Conservation (phyloP, 257 asterid species). For the Solanum tarapatanum region DNA sequence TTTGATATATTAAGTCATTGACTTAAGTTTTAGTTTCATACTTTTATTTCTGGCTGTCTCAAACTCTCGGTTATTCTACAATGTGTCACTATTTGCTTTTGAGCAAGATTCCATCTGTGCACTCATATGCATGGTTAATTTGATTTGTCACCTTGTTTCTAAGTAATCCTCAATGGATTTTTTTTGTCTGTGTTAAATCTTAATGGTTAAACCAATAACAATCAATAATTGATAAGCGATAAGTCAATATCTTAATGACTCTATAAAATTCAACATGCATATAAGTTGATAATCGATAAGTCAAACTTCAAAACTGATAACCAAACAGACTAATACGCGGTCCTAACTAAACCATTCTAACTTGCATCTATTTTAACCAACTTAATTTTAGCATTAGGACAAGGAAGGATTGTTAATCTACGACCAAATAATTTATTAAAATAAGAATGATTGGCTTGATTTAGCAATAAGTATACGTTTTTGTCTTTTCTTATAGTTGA, state of each 20-base stretch:
- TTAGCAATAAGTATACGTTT: not conserved
- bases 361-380: not conserved
- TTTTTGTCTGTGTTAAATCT: not conserved
- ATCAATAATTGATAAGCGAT: not conserved
- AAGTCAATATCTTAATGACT: too few relatives aligned
- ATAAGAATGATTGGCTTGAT: not conserved
- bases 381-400: not conserved
- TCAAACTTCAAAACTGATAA: not conserved
- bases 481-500: not conserved
- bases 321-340: not conserved
- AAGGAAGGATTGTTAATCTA: not conserved
- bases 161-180: too few relatives aligned
- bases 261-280: not conserved
- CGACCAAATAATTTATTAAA: not conserved
- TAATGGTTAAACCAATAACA: too few relatives aligned
- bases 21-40: not conserved
- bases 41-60: not conserved
- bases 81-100: not conserved
- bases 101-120: not conserved
- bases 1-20: not conserved
- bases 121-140: too few relatives aligned
- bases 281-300: too few relatives aligned
- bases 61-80: not conserved
- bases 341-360: not conserved
- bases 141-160: not conserved